Evolutionary conservation across 176 grass and related monocot genomes (phyloP), one percentile per base, ranked within the genome.

Genomic region (Ensete ventricosum): DNA sequence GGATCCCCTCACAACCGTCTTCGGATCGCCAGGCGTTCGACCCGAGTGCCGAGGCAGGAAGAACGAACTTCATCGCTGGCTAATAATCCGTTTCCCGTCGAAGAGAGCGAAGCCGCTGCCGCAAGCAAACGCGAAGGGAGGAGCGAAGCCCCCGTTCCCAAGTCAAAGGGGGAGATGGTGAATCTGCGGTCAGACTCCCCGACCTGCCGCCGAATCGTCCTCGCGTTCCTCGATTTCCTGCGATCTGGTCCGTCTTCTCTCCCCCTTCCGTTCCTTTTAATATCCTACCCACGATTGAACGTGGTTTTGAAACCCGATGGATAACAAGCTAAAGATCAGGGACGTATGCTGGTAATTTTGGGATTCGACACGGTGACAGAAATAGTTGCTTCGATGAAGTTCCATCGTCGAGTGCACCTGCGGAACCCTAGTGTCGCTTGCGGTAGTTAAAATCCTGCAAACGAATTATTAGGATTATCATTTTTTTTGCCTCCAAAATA

Each of bases 171-270:
- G 53, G 22, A 60, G 3, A 89, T 83, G 87, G 82, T 60, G 62
- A 94, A 73, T 71, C 77, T 85, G 55, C 67, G 83, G 2, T 84
- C 87, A 1, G 85, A 95, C 82, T 95, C 88, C 13, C 91, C 88
- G 64, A 74, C 83, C 14, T 88, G 79, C 19, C 88, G 88, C 51
- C 85, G 83, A 57, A 74, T 95, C 91, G 83, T 90, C 23, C 78
- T 79, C 83, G 76, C 91, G 48, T 95, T 95, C 87, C 50, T 95
- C 59, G 88, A 90, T 73, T 95, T 95, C 77, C 88, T 95, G 63
- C 84, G 76, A 70, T 95, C 91, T 19, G 91, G 91, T 95, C 53
- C 19, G 83, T 89, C 13, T 64, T 19, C 50, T 50, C 55, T 34
- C 11, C 49, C 3, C 53, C 52, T 11, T 17, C 34, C 11, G 11